Evolutionary conservation across 2,329 filamentous ascomycete species (phyloP).

Genomic region (Thermothelomyces thermophilus): DNA sequence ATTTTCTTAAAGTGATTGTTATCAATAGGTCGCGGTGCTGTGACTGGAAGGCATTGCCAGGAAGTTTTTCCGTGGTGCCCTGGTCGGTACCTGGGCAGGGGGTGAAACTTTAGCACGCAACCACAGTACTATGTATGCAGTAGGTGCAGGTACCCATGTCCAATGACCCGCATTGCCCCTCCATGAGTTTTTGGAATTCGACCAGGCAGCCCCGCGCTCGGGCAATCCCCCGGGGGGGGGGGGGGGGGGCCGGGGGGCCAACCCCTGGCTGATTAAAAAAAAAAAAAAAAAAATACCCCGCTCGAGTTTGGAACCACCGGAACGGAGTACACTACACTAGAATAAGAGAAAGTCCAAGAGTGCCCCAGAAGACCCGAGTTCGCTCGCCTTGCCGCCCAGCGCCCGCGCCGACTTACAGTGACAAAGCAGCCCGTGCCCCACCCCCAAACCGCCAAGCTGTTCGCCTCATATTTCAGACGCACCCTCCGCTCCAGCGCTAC

Average conservation of each 20-base stretch:
- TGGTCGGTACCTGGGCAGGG: too few species aligned
- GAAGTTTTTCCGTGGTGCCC: too few species aligned
- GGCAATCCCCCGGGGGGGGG: background rate
- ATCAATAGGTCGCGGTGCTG: too few species aligned
- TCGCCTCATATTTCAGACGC: slow-evolving; percentile 73
- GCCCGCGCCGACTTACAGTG: background rate
- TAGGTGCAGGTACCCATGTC: too few species aligned
- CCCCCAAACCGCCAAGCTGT: slow-evolving; percentile 69
- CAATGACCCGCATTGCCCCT: too few species aligned
- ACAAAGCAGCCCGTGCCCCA: slow-evolving; percentile 9
- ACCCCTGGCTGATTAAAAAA: slow-evolving; percentile 20
- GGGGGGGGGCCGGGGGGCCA: too few species aligned
- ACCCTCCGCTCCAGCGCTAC: slow-evolving; percentile 68
- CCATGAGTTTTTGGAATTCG: slow-evolving; percentile 5
- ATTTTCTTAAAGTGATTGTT: too few species aligned
- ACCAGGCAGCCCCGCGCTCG: slow-evolving; percentile 13
- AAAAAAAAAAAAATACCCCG: too few species aligned
- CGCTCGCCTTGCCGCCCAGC: background rate
- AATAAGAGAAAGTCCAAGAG: background rate
- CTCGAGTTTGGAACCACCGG: slow-evolving; percentile 14
- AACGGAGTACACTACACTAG: too few species aligned
- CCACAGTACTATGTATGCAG: too few species aligned
- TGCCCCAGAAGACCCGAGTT: background rate
- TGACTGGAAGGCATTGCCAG: too few species aligned
- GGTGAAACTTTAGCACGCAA: background rate